Base-by-base conservation (phyloP, 495 filamentous ascomycete genomes). In the Penicillium canescens region DNA sequence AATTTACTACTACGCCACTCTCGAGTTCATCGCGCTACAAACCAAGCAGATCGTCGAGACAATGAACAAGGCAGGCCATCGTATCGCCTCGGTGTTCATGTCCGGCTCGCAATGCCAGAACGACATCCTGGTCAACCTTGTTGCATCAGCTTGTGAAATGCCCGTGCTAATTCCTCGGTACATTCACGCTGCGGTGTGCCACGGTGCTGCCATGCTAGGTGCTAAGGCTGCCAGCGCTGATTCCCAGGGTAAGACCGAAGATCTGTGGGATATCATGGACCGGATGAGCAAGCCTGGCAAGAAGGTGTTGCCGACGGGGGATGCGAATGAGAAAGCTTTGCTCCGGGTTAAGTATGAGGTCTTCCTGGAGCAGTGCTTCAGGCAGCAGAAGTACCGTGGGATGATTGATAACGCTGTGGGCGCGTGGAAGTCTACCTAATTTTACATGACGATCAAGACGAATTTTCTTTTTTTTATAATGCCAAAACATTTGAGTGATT, bases 11-110 rank as follows among this genome's bases (percentile, higher is more conserved):
- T 97, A 96, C 60, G 87, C 81, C 18, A 91, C 92, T 0, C 88
- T 98, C 80, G 94, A 98, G 71, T 98, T 97, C 70, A 97, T 98
- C 59, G 92, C 92, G 5, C 78, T 97, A 63, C 94, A 98, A 71
- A 98, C 94, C 2, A 83, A 89, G 38, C 94, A 98, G 66, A 98
- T 98, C 63, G 82, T 98, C 54, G 89, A 95, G 62, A 82, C 88
- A 4, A 95, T 98, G 89, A 98, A 96, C 74, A 69, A 78, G 12
- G 74, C 86, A 12, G 93, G 93, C 31, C 94, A 98, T 67, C 70
- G 75, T 40, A 93, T 98, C 70, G 81, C 76, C 41, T 93, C 89
- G 45, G 96, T 98, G 69, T 98, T 97, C 80, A 96, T 98, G 94
- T 95, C 89, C 14, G 94, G 94, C 52, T 92, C 89, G 20, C 94